Percentiles rank a stretch among this genome's conserved stretches.
phyloP scores from a whole-genome alignment of 805 yeast genomes.

The Blastobotrys peoriensis region DNA sequence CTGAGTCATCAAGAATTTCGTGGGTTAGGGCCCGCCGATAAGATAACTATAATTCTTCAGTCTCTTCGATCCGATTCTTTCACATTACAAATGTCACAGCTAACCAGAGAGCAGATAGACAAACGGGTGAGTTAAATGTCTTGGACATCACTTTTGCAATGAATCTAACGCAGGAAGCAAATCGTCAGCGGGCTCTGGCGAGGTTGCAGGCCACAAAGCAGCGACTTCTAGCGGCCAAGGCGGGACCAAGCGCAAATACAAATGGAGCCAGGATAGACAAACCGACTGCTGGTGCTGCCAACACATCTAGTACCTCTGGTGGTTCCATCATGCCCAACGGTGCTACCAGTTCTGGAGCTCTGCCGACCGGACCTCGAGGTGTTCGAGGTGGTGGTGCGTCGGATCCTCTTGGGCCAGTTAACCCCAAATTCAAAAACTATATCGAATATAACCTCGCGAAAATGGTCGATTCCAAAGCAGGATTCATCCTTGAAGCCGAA shows the following conservation, averaged over 20 bases:
- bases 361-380: slow-evolving; percentile 5
- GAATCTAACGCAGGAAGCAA: slow-evolving; percentile 19
- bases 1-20: no score
- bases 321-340: neutral
- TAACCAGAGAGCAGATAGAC: neutral
- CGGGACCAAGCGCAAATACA: neutral
- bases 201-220: slow-evolving; percentile 21
- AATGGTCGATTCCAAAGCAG: slow-evolving; percentile 86
- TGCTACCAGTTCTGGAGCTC: neutral
- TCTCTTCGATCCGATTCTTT: neutral
- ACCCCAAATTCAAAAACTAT: slow-evolving; percentile 30
- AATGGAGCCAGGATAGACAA: slow-evolving; percentile 2
- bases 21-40: no score
- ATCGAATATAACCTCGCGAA: slow-evolving; percentile 61
- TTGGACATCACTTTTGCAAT: no score
- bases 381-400: neutral
- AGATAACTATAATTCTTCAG: neutral
- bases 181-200: slow-evolving; percentile 18
- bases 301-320: slow-evolving; percentile 1
- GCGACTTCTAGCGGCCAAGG: slow-evolving; percentile 17
- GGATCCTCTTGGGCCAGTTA: slow-evolving; percentile 18
- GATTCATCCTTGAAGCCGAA: slow-evolving; percentile 53
- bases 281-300: no score
- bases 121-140: slow-evolving; percentile 1
- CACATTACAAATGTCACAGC: neutral